phyloP scores from a whole-genome alignment of 1,284 basidiomycete species.

The Microbotryum saponariae region DNA sequence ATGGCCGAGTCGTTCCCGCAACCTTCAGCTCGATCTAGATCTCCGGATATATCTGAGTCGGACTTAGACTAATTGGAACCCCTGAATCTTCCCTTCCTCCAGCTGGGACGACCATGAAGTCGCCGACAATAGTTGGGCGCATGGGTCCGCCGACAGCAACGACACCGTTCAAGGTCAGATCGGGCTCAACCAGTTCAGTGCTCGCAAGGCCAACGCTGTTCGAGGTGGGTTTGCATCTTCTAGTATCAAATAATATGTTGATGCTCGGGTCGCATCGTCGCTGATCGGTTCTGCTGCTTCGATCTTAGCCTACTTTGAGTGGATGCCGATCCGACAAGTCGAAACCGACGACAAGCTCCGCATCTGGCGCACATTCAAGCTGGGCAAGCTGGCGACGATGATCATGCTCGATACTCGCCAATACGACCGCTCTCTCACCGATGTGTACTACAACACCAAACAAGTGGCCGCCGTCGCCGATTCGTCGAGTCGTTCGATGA shows the following conservation, averaged over 20 bases:
- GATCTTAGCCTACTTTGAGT: constrained; percentile 51
- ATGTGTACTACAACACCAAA: constrained; percentile 55
- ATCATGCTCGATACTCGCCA: constrained; percentile 60
- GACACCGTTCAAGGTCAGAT: constrained; percentile 45
- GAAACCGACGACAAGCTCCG: constrained; percentile 54
- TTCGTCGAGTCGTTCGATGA: constrained; percentile 48
- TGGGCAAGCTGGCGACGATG: constrained; percentile 50
- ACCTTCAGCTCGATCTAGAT: too few relatives aligned
- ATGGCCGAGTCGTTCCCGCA: too few relatives aligned
- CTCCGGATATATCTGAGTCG: too few relatives aligned
- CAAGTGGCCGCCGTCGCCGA: constrained; percentile 48
- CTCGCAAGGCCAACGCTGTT: constrained; percentile 56
- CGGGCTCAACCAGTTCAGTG: constrained; percentile 46
- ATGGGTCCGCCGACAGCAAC: constrained; percentile 57
- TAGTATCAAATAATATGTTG: neutral
- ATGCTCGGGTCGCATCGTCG: neutral
- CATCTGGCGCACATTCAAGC: constrained; percentile 61
- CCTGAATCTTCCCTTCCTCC: constrained; percentile 1
- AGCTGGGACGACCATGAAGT: constrained; percentile 58
- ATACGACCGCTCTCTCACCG: constrained; percentile 59
- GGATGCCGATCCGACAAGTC: constrained; percentile 62
- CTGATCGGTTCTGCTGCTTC: too few relatives aligned
- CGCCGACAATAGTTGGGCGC: constrained; percentile 57
- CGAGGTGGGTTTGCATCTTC: constrained; percentile 41
- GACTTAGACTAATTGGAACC: neutral